Conservation (phyloP, 495 filamentous ascomycete species). For the Penicillium psychrofluorescens region DNA sequence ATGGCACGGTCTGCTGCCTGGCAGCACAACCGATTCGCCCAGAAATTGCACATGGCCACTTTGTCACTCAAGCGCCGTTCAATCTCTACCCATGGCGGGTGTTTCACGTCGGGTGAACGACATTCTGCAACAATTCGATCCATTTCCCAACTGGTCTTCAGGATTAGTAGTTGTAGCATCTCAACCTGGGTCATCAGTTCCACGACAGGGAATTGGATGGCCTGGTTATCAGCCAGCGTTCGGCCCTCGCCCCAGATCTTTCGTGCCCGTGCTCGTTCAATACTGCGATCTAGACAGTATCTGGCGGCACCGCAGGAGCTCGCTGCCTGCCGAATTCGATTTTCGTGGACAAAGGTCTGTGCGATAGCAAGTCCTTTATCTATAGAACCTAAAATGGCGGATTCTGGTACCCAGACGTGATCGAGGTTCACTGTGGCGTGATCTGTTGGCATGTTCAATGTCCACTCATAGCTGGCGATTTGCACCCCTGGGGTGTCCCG, state of each 20-base stretch:
- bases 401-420: slow-evolving; percentile 40
- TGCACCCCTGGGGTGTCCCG: slow-evolving; percentile 34
- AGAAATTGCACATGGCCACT: slow-evolving; percentile 59
- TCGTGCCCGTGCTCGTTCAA: slow-evolving; percentile 43
- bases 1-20: slow-evolving; percentile 55
- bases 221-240: slow-evolving; percentile 49
- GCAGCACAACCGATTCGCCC: slow-evolving; percentile 50
- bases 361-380: slow-evolving; percentile 47
- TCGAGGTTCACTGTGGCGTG: slow-evolving; percentile 47
- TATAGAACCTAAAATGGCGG: slow-evolving; percentile 39
- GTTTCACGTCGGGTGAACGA: slow-evolving; percentile 1
- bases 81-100: slow-evolving; percentile 34
- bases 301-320: slow-evolving; percentile 49
- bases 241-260: slow-evolving; percentile 45
- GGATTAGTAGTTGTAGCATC: slow-evolving; percentile 53
- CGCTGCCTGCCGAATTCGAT: slow-evolving; percentile 53
- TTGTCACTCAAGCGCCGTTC: slow-evolving; percentile 47
- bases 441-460: slow-evolving; percentile 57
- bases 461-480: slow-evolving; percentile 51
- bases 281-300: slow-evolving; percentile 47
- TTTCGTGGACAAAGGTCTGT: slow-evolving; percentile 57
- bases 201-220: slow-evolving; percentile 53
- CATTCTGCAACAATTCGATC: slow-evolving; percentile 39
- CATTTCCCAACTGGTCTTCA: slow-evolving; percentile 53
- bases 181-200: slow-evolving; percentile 52